These are phyloP conservation scores for Paecilomyces dactylethromorphus DNA, from an alignment of 2,329 filamentous ascomycete species.

Conservation along the genomic window DNA sequence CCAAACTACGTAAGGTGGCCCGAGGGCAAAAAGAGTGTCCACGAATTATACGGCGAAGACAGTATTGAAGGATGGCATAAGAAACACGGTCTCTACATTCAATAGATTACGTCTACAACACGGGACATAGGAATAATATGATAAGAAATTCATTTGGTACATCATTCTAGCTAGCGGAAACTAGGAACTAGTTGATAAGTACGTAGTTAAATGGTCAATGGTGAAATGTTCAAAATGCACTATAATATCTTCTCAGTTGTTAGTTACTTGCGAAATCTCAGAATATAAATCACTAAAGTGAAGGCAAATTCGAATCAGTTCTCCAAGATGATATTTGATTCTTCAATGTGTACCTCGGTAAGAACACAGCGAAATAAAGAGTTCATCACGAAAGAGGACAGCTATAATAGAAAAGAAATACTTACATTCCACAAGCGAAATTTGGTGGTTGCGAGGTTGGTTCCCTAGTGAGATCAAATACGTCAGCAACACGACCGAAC, in stretches of 20 bases:
- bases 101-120: constrained; percentile 13
- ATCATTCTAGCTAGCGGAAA: neutral
- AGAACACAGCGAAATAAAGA: constrained; percentile 60
- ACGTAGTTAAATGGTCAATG: neutral
- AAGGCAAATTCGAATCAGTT: constrained; percentile 43
- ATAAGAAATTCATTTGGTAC: neutral
- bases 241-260: neutral
- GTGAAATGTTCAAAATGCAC: neutral
- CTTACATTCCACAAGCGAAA: constrained; percentile 2
- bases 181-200: neutral
- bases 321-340: constrained; percentile 60
- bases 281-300: neutral
- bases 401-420: constrained; percentile 3
- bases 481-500: neutral
- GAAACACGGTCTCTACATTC: constrained; percentile 29
- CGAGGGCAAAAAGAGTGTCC: constrained; percentile 40
- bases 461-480: neutral
- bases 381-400: constrained; percentile 48
- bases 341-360: constrained; percentile 55
- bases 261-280: neutral
- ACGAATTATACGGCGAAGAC: constrained; percentile 30
- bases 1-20: constrained; percentile 42
- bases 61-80: constrained; percentile 44
- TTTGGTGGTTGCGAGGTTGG: neutral
- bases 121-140: neutral